These are phyloP conservation scores for Musa schizocarpa DNA, from an alignment of 176 grass and related monocot genomes.

Conservation along the genomic window DNA sequence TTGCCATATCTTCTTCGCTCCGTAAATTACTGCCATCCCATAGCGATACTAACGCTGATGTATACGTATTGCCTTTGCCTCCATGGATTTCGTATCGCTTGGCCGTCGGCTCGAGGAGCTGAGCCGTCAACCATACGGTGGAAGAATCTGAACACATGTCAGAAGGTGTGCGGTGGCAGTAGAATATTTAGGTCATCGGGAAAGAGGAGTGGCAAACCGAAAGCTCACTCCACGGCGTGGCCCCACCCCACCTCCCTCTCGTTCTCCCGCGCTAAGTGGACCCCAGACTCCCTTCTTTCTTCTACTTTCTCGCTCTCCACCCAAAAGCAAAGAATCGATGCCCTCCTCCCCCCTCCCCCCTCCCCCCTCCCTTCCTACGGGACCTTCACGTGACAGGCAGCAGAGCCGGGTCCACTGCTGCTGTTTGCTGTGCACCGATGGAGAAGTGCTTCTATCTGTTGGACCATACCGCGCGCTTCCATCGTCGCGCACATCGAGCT, in stretches of 20 bases:
- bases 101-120: constrained; percentile 1
- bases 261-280: constrained; percentile 30
- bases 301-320: constrained; percentile 20
- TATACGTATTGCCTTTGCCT: too few species aligned
- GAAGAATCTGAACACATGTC: neutral
- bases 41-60: too few species aligned
- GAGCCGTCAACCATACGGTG: constrained; percentile 14
- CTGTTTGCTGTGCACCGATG: too few species aligned
- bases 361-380: constrained; percentile 3
- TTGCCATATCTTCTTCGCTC: too few species aligned
- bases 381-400: neutral
- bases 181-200: constrained; percentile 55
- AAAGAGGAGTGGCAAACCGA: constrained; percentile 44
- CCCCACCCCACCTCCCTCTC: neutral
- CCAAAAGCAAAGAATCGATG: constrained; percentile 81
- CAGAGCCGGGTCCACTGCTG: too few species aligned
- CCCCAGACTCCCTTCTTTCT: constrained; percentile 18
- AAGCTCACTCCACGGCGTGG: constrained; percentile 36
- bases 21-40: too few species aligned
- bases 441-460: too few species aligned
- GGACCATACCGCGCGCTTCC: too few species aligned
- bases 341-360: constrained; percentile 16
- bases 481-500: too few species aligned
- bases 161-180: constrained; percentile 25
- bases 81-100: neutral